Conservation (phyloP, 345 rosid species). For the Trapa incisa region DNA sequence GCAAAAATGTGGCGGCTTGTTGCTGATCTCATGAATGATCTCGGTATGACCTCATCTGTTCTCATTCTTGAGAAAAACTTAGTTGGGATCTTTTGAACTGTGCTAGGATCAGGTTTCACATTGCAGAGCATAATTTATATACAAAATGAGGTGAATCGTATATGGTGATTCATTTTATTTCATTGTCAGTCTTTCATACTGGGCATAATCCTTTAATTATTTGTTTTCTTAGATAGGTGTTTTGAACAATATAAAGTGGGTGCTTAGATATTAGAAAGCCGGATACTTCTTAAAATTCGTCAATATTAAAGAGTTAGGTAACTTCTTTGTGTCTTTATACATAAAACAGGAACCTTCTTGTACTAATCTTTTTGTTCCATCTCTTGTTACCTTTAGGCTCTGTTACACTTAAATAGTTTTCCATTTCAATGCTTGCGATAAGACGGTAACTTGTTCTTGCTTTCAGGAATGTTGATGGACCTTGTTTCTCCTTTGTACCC, state of each 20-base stretch:
- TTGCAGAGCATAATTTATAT: background rate
- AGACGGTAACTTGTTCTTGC: slow-evolving; percentile 5
- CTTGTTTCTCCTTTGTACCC: slow-evolving; percentile 87
- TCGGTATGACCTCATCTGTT: slow-evolving; percentile 34
- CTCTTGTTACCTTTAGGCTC: background rate
- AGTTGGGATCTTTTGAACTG: background rate
- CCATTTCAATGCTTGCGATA: background rate
- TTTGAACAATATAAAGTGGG: background rate
- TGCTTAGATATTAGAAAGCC: background rate
- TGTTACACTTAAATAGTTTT: background rate
- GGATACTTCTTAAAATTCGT: background rate
- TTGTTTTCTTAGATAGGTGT: background rate
- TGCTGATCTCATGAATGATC: slow-evolving; percentile 92
- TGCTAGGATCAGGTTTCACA: background rate
- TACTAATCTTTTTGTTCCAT: background rate
- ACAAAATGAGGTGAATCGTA: background rate
- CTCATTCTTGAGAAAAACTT: background rate
- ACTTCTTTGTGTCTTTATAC: background rate
- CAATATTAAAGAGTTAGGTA: background rate
- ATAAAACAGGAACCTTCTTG: background rate
- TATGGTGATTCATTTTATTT: background rate
- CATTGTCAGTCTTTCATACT: background rate
- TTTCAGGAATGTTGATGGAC: slow-evolving; percentile 96
- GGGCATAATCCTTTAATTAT: background rate
- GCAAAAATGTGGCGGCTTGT: slow-evolving; percentile 97